Conservation (phyloP, 768 basidiomycete species). For the Xerocomellus dryophilus region DNA sequence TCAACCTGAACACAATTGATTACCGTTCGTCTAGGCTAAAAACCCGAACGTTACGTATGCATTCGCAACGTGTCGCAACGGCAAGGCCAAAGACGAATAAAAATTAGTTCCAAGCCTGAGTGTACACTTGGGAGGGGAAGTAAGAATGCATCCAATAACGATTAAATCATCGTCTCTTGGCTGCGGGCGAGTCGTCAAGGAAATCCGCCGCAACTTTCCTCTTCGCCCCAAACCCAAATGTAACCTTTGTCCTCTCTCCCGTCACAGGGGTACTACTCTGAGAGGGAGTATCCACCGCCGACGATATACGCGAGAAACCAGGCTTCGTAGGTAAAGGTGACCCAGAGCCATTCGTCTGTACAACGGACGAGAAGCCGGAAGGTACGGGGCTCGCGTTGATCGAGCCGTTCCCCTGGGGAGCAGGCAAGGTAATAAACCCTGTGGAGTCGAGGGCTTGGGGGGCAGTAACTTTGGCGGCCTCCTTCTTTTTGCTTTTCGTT, state of each 20-base stretch:
- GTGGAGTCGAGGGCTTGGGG: slow-evolving; percentile 46
- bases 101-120: background rate
- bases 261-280: slow-evolving; percentile 54
- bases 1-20: background rate
- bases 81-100: background rate
- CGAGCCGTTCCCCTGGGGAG: slow-evolving; percentile 46
- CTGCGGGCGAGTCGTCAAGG: slow-evolving; percentile 63
- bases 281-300: slow-evolving; percentile 49
- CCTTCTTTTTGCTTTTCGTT: slow-evolving; percentile 77
- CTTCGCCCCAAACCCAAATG: slow-evolving; percentile 76
- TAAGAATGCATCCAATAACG: background rate
- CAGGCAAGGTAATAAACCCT: slow-evolving; percentile 74
- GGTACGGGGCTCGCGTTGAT: slow-evolving; percentile 44
- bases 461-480: slow-evolving; percentile 46
- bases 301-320: slow-evolving; percentile 75
- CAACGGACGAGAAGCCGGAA: slow-evolving; percentile 34
- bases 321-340: slow-evolving; percentile 64
- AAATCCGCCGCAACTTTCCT: slow-evolving; percentile 75
- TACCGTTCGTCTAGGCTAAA: background rate
- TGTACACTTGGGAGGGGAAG: background rate
- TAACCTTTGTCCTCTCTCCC: slow-evolving; percentile 68
- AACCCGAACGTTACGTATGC: background rate
- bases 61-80: background rate
- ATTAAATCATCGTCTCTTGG: slow-evolving; percentile 46
- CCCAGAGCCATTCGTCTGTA: slow-evolving; percentile 36